Conservation (phyloP, 2,329 filamentous ascomycete species). For the Pyrenophora tritici-repentis region DNA sequence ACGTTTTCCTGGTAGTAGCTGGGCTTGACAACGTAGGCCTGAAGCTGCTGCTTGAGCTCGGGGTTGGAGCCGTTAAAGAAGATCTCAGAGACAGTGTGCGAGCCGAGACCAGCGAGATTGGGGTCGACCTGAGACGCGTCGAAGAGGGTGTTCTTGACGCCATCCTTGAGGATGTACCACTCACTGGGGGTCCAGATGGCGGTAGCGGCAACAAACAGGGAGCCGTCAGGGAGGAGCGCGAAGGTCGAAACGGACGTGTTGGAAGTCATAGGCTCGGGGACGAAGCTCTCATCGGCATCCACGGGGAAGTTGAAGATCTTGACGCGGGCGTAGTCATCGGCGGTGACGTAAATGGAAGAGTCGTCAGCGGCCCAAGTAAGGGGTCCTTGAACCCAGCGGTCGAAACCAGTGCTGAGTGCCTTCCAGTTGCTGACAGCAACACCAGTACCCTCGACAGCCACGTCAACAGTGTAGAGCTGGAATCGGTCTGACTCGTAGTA, state of each 20-base stretch:
- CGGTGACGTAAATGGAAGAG: constrained; percentile 39
- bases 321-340: constrained; percentile 42
- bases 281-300: constrained; percentile 57
- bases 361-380: constrained; percentile 41
- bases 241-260: constrained; percentile 41
- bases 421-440: constrained; percentile 40
- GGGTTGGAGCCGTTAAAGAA: constrained; percentile 69
- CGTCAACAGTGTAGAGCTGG: constrained; percentile 49
- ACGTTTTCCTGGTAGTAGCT: constrained; percentile 68
- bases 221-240: constrained; percentile 65
- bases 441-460: constrained; percentile 25
- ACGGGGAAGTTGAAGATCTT: constrained; percentile 67
- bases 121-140: constrained; percentile 69
- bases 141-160: constrained; percentile 51
- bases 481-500: constrained; percentile 81
- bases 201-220: constrained; percentile 50
- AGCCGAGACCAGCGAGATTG: constrained; percentile 67
- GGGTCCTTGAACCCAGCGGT: constrained; percentile 36
- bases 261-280: constrained; percentile 50
- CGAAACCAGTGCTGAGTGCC: constrained; percentile 34
- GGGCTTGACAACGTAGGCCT: constrained; percentile 69
- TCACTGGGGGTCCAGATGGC: constrained; percentile 42
- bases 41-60: constrained; percentile 61
- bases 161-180: constrained; percentile 35
- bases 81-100: constrained; percentile 68